phyloP scores from a whole-genome alignment of 73 alveolate species.

The Paramecium primaurelia region DNA sequence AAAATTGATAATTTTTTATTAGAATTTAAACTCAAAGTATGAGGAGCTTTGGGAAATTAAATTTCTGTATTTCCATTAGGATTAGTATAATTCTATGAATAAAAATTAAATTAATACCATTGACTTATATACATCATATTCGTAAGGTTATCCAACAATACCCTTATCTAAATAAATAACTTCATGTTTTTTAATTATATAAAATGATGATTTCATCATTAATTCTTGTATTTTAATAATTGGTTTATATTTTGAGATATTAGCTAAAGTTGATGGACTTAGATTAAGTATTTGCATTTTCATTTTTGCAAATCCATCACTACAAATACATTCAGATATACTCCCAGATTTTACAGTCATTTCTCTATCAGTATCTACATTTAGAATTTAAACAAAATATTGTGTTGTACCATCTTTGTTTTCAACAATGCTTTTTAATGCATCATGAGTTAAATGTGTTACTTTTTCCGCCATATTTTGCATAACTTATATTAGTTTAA shows the following conservation, averaged over 20 bases:
- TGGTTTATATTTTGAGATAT: neutral
- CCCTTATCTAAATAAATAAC: neutral
- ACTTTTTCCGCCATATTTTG: neutral
- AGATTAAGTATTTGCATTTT: neutral
- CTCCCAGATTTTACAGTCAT: neutral
- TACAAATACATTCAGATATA: neutral
- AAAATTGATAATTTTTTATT: neutral
- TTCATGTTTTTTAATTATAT: neutral
- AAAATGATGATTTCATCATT: neutral
- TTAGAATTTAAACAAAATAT: neutral
- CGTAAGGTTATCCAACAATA: neutral
- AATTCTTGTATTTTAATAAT: neutral
- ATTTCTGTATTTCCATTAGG: neutral
- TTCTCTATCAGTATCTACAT: neutral
- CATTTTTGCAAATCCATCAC: neutral
- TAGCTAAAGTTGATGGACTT: neutral
- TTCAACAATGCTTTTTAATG: neutral
- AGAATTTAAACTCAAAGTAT: neutral
- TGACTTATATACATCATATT: neutral
- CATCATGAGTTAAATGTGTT: neutral
- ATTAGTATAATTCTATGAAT: neutral
- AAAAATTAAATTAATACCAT: neutral
- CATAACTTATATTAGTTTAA: neutral
- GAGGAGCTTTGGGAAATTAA: neutral
- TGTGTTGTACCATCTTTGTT: neutral